Conservation (phyloP, 257 asterid species). For the Nicotiana paniculata region DNA sequence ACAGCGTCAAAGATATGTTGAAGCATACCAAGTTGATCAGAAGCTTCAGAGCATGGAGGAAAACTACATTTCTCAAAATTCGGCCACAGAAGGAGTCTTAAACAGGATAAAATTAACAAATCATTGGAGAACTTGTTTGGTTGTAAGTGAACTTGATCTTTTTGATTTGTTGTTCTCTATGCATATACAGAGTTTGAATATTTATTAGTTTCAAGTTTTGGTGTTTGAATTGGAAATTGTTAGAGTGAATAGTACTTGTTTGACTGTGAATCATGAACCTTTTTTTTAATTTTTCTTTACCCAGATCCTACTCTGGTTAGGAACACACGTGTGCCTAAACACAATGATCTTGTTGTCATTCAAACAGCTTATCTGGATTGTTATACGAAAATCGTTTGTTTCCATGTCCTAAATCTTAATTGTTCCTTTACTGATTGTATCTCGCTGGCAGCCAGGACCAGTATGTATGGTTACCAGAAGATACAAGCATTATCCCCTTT, state of each 20-base stretch:
- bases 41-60: conserved; percentile 67
- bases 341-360: neutral
- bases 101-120: conserved; percentile 44
- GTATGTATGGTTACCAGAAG: neutral
- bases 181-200: neutral
- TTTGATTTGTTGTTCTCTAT: neutral
- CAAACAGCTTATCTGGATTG: neutral
- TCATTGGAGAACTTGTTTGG: conserved; percentile 73
- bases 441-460: neutral
- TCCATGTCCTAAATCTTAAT: neutral
- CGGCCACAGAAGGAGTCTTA: conserved; percentile 36
- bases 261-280: neutral
- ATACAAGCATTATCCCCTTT: neutral
- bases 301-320: conserved; percentile 2
- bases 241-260: neutral
- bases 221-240: neutral
- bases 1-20: conserved; percentile 78
- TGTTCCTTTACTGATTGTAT: neutral
- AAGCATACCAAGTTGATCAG: conserved; percentile 78
- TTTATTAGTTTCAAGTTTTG: neutral
- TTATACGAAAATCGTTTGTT: neutral
- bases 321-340: neutral
- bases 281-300: neutral
- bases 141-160: conserved; percentile 54
- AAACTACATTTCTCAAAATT: conserved; percentile 42